These are phyloP conservation scores for Pterocarpus santalinus DNA, from an alignment of 306 rosid species.

Conservation along the genomic window DNA sequence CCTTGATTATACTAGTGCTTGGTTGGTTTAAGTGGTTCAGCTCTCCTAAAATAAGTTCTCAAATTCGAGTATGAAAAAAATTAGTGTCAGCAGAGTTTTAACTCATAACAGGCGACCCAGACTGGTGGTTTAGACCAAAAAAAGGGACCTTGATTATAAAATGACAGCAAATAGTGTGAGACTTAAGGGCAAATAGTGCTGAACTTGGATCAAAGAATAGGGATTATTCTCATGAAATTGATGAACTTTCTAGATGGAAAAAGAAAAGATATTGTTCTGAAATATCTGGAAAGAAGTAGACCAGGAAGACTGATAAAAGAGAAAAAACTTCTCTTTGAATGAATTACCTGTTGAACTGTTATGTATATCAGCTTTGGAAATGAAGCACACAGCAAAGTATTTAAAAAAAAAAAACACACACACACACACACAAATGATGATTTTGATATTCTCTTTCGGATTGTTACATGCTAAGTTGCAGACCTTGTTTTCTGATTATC, in stretches of 20 bases:
- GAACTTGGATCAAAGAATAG: conserved; percentile 19
- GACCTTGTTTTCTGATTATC: conserved; percentile 48
- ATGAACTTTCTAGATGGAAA: background rate
- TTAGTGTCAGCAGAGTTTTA: too few relatives aligned
- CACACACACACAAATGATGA: conserved; percentile 6
- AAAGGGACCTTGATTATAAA: background rate
- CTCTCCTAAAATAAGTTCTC: too few relatives aligned
- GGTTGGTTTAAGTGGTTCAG: too few relatives aligned
- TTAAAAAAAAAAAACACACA: background rate
- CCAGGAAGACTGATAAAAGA: background rate
- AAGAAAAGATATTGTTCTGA: background rate
- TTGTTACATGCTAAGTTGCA: conserved; percentile 38
- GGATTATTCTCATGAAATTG: background rate
- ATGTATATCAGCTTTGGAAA: conserved; percentile 32
- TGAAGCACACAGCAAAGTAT: conserved; percentile 17
- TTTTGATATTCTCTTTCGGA: conserved; percentile 32
- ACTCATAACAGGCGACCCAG: too few relatives aligned
- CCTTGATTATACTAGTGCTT: background rate
- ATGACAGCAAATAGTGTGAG: conserved; percentile 6
- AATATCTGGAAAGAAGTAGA: conserved; percentile 27
- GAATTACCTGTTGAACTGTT: background rate
- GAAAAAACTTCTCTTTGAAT: background rate
- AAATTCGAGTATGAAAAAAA: too few relatives aligned
- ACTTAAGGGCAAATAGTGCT: background rate
- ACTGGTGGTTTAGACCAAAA: too few relatives aligned